Evolutionary conservation across 208 protist species (phyloP), one percentile per base, ranked within the genome.

Genomic region (Acanthamoeba royreba): DNA sequence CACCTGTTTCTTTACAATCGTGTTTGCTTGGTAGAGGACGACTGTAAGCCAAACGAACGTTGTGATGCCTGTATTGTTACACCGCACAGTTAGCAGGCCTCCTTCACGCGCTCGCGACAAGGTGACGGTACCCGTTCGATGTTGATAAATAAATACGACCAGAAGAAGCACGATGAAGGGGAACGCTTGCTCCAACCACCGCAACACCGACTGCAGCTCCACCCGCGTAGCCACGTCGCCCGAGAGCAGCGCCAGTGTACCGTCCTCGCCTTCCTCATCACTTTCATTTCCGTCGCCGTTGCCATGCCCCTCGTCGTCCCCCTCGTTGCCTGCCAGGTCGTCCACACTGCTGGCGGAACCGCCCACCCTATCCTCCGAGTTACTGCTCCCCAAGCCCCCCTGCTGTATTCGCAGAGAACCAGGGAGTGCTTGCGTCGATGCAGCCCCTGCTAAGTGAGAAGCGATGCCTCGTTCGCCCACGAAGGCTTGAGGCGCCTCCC

Each of bases 141-240:
- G 94, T 49, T 81, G 55, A 81, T 95, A 95, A 28, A 95, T 7
- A 72, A 95, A 95, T 9, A 94, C 52, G 45, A 79, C 17, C 2
- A 85, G 49, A 4, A 95, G 49, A 15, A 95, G 63, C 15, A 85
- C 25, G 0, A 95, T 43, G n/a, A 95, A 95, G 40, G 90, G 72
- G 45, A 88, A 69, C 19, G 45, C 61, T 52, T 95, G 89, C 69
- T 95, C 94, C 28, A 93, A 25, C 89, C 90, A 95, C 72, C 66
- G 86, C 9, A 94, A 46, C 11, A 94, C 13, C 5, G 72, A 52
- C 35, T 85, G 94, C 69, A 95, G 28, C 77, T 95, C 94, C 7
- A 95, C 13, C 42, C 94, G 66, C 4, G 63, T 90, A 8, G 35
- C 83, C 52, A 66, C 47, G 33, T 90, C 83, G 9, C 42, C 42